A percentile compares a stretch with the other conserved stretches of the same genome.
Conservation (phyloP, 1,139 yeast genomes). For the Sugiyamaella pinicola region DNA sequence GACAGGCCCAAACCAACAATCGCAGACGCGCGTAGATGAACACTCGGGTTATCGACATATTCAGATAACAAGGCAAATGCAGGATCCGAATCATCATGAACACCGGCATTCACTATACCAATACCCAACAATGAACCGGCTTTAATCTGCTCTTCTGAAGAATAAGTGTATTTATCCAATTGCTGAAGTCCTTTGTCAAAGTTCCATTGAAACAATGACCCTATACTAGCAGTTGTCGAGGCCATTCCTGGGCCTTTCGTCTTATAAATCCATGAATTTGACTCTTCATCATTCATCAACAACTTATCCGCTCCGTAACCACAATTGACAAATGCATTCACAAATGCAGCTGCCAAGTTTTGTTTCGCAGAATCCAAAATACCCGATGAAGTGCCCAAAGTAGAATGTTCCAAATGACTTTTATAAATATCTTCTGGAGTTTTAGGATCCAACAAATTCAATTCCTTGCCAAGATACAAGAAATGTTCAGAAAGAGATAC, state of each 20-base stretch:
- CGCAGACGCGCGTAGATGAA: slow-evolving; percentile 72
- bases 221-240: slow-evolving; percentile 92
- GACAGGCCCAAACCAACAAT: slow-evolving; percentile 92
- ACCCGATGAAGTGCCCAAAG: slow-evolving; percentile 59
- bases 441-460: slow-evolving; percentile 84
- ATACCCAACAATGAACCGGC: slow-evolving; percentile 97
- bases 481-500: slow-evolving; percentile 77
- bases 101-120: slow-evolving; percentile 92
- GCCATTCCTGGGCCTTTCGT: slow-evolving; percentile 92
- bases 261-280: slow-evolving; percentile 83
- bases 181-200: slow-evolving; percentile 84
- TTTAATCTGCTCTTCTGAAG: slow-evolving; percentile 82
- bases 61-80: slow-evolving; percentile 82
- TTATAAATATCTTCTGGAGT: slow-evolving; percentile 95
- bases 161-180: slow-evolving; percentile 84
- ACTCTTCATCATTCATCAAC: slow-evolving; percentile 62
- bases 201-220: slow-evolving; percentile 91
- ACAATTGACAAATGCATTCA: slow-evolving; percentile 85
- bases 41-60: slow-evolving; percentile 59
- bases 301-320: slow-evolving; percentile 89
- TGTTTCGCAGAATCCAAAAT: slow-evolving; percentile 94
- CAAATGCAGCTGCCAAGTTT: slow-evolving; percentile 93
- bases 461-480: slow-evolving; percentile 77
- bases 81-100: slow-evolving; percentile 95
- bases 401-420: slow-evolving; percentile 77